Percentiles rank a stretch among this genome's conserved stretches.
Evolutionary conservation across 2,329 filamentous ascomycete genomes (phyloP).

Genomic region (Cladosporium sphaerospermum): DNA sequence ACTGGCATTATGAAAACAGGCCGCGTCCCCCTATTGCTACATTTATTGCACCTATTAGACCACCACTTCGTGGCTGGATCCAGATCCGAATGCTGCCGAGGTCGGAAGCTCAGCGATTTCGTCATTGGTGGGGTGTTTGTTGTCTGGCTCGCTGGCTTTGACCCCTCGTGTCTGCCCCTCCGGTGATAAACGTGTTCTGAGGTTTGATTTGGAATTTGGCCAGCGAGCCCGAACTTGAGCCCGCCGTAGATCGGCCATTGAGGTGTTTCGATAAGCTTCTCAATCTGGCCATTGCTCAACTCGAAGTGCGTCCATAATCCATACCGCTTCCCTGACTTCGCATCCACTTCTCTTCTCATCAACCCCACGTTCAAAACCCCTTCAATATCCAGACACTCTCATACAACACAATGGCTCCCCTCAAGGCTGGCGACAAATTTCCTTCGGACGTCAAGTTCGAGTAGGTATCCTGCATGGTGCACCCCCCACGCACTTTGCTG

Average conservation of each 20-base stretch:
- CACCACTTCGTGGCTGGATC: too few relatives aligned
- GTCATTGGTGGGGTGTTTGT: slow-evolving; percentile 2
- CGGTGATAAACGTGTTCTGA: background rate
- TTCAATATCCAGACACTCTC: background rate
- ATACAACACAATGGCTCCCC: slow-evolving; percentile 50
- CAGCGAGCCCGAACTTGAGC: too few relatives aligned
- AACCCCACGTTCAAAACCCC: background rate
- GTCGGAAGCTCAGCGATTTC: background rate
- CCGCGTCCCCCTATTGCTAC: too few relatives aligned
- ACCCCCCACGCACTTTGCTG: slow-evolving; percentile 8
- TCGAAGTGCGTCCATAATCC: background rate
- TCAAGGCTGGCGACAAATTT: slow-evolving; percentile 78
- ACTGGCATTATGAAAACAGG: too few relatives aligned
- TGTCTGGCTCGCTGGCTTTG: background rate
- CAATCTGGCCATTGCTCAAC: too few relatives aligned
- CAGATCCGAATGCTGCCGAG: background rate
- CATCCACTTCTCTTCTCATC: background rate
- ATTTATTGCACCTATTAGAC: too few relatives aligned
- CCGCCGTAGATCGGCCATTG: slow-evolving; percentile 6
- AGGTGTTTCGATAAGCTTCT: background rate
- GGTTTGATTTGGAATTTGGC: slow-evolving; percentile 5
- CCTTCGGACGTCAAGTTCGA: slow-evolving; percentile 73
- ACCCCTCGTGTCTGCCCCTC: background rate
- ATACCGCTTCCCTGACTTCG: background rate
- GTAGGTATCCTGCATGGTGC: slow-evolving; percentile 38